Base-by-base conservation (phyloP, 768 basidiomycete genomes). In the Lyophyllum shimeji region DNA sequence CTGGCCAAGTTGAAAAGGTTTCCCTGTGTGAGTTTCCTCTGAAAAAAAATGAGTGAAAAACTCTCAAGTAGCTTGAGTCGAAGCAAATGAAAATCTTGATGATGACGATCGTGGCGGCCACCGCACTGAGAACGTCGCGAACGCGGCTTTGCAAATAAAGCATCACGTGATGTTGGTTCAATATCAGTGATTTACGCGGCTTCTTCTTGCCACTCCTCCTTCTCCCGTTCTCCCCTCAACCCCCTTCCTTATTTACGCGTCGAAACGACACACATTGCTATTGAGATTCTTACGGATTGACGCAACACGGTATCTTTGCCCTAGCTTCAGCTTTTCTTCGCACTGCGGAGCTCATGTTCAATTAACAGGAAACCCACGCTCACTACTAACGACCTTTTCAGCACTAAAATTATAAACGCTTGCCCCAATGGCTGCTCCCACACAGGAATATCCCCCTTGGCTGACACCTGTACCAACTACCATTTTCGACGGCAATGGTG, bases 381-480 rank as follows among this genome's bases (percentile, higher is more conserved):
- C 76, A 60, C 76, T 78, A 78, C 76, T 78, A 70, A 77, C 75
- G 70, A 74, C 60, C 62, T 64, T 29, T 53, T 31, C 53, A 56
- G 46, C 49, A 55, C 59, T 53, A 37, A 31, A 56, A 56, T 43
- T 53, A 49, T 44, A 60, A 65, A 62, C 53, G 33, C 52, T 50
- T 11, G 15, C 33, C 37, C 52, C 49, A 63, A 87, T 87, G 86
- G 68, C 81, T 54, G 76, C 76, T 62, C 84, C 82, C 23, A 82
- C 86, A 2, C 90, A 92, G 68, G 71, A 76, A 56, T 77, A 83
- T 50, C 90, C 90, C 44, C 74, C 89, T 29, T 93, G 90, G 90
- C 73, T 91, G 59, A 82, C 87, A 1, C 74, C 80, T 29, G 61
- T 74, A n/a, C 74, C 79, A 29, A 75, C 82, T 17, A 71, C 82